These are phyloP conservation scores for Sarocladium oryzae DNA, from an alignment of 2,329 filamentous ascomycete genomes.

Conservation along the genomic window DNA sequence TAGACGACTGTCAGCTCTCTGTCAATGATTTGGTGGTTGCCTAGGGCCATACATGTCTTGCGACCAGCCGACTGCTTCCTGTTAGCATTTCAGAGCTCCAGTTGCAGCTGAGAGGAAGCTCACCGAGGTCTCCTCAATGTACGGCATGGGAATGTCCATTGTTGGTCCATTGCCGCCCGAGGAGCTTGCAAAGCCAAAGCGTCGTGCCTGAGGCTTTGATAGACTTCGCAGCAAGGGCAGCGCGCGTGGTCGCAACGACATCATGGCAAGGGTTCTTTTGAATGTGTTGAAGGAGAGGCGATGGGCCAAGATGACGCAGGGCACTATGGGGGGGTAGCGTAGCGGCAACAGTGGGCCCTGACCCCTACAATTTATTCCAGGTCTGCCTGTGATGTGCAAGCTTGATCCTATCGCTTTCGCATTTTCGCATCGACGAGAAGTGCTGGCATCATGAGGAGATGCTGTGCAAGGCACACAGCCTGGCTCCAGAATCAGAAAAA, in stretches of 20 bases:
- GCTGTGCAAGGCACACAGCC: neutral
- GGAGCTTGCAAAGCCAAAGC: constrained; percentile 36
- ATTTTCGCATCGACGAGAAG: neutral
- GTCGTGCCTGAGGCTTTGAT: constrained; percentile 28
- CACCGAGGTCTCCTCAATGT: constrained; percentile 43
- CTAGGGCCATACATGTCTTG: constrained; percentile 58
- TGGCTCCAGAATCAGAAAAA: neutral
- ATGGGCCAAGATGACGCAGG: neutral
- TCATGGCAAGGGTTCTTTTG: too few relatives aligned
- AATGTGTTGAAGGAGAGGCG: too few relatives aligned
- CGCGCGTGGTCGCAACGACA: constrained; percentile 25
- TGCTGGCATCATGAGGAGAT: neutral
- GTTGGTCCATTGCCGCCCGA: constrained; percentile 20
- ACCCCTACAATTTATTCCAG: neutral
- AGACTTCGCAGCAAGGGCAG: constrained; percentile 27
- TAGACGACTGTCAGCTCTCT: constrained; percentile 24
- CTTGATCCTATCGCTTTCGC: neutral
- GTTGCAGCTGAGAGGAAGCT: constrained; percentile 14
- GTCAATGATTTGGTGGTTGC: neutral
- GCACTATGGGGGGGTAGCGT: neutral
- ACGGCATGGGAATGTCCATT: constrained; percentile 48
- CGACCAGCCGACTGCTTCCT: constrained; percentile 61
- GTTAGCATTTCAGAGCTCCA: constrained; percentile 19
- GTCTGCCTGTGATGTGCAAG: neutral
- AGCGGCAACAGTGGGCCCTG: neutral